Base-by-base conservation (phyloP, 768 basidiomycete genomes). In the Suillus subalutaceus region DNA sequence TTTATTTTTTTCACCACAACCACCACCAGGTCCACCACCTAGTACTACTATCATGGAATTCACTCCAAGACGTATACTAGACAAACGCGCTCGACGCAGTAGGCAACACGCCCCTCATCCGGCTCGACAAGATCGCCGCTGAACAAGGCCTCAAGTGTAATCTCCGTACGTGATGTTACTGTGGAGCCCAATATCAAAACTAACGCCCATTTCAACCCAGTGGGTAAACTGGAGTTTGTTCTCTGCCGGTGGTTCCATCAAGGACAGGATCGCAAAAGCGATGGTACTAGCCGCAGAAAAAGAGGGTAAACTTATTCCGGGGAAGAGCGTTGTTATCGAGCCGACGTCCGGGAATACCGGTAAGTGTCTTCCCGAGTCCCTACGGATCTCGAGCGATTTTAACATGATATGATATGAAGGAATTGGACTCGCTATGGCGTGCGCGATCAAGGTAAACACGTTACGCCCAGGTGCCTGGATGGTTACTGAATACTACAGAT, bases 271-370 rank as follows among this genome's bases (percentile, higher is more conserved):
- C 63, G 96, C 96, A 35, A 96, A 94, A 77, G 89, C 94, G 13
- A 99, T 99, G 97, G 88, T 99, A 2, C 90, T 95, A 69, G 86
- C 90, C n/a, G 97, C 97, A 8, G 97, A 99, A 82, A 83, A 83
- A 63, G 90, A 94, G 41, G 96, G 96, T 41, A 88, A 82, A 60
- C 86, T 99, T 48, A 84, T 93, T 43, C 92, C 93, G 1, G 96
- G 96, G 0, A 83, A 93, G 78, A 94, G 92, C 70, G 88, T 96
- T 61, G 88, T 99, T 65, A 96, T 99, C 66, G 97, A 99, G 76
- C 94, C 97, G 0, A 97, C 93, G 10, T 94, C 93, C 15, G 95
- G 95, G 26, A 97, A 97, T 72, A 97, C 96, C n/a, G 96, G 95
- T 94, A 71, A 55, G 85, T 74, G 48, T 6, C n/a, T 48, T 64